Conservation (phyloP, 305 asterid species). For the Solanum hybrid region DNA sequence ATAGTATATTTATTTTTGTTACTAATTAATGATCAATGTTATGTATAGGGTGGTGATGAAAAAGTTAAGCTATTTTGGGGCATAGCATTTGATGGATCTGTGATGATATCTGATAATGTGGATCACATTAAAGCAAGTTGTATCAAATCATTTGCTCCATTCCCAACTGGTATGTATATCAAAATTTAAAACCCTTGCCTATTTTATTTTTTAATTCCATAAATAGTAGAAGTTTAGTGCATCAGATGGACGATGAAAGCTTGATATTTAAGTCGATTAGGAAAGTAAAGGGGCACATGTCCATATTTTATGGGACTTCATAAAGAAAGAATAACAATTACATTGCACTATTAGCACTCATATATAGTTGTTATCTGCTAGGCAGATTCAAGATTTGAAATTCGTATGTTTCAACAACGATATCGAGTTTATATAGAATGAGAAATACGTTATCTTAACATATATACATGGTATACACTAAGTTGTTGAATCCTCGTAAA, state of each 20-base stretch:
- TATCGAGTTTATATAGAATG: no score
- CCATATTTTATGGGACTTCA: background rate
- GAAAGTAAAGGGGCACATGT: background rate
- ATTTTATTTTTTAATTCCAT: background rate
- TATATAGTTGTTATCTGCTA: background rate
- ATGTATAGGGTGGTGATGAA: slow-evolving; percentile 62
- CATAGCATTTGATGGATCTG: slow-evolving; percentile 66
- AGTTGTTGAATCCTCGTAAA: background rate
- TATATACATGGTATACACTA: background rate
- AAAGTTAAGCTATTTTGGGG: slow-evolving; percentile 74
- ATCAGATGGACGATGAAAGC: background rate
- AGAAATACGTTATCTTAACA: background rate
- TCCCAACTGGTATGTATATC: slow-evolving; percentile 54
- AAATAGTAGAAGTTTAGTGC: fast-evolving
- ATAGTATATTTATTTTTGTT: background rate
- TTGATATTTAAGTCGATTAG: background rate
- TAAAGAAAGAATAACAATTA: background rate
- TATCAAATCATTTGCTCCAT: slow-evolving; percentile 76
- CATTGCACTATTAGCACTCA: background rate
- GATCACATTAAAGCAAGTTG: slow-evolving; percentile 60
- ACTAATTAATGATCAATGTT: background rate
- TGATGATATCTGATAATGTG: slow-evolving; percentile 72
- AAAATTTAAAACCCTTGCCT: background rate
- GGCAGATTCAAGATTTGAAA: background rate
- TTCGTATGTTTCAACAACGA: background rate